Conservation (phyloP, 495 filamentous ascomycete species). For the Hypoxylon cercidicola region DNA sequence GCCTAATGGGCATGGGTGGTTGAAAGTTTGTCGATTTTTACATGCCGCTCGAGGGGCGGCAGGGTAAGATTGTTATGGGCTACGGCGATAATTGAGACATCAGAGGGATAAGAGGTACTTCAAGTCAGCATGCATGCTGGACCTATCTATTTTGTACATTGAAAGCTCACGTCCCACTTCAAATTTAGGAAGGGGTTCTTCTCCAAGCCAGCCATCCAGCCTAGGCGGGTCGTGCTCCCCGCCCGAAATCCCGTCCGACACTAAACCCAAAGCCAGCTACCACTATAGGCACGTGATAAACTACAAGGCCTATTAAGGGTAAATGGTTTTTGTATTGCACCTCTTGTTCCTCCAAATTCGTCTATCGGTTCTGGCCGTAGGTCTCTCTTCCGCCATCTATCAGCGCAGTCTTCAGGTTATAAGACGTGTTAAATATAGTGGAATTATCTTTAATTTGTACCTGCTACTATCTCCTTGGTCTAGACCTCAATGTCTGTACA, state of each 20-base stretch:
- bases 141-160: conserved; percentile 2
- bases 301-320: conserved; percentile 13
- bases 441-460: conserved; percentile 21
- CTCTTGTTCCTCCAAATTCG: neutral
- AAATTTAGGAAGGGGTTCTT: conserved; percentile 20
- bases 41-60: conserved; percentile 22
- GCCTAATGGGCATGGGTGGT: conserved; percentile 4
- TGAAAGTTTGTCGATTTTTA: conserved; percentile 15
- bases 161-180: conserved; percentile 14
- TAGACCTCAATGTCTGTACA: conserved; percentile 15
- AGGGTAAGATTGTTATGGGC: conserved; percentile 5
- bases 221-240: conserved; percentile 21
- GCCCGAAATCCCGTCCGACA: neutral
- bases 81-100: conserved; percentile 30
- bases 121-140: neutral
- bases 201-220: neutral
- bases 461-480: conserved; percentile 25
- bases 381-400: neutral
- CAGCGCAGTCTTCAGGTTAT: neutral
- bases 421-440: conserved; percentile 3
- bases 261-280: neutral
- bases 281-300: conserved; percentile 30
- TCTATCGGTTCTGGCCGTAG: neutral
- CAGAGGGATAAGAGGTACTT: conserved; percentile 18
- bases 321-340: conserved; percentile 1